phyloP scores from a whole-genome alignment of 2,329 filamentous ascomycete genomes.

The Aspergillus fumigatus region DNA sequence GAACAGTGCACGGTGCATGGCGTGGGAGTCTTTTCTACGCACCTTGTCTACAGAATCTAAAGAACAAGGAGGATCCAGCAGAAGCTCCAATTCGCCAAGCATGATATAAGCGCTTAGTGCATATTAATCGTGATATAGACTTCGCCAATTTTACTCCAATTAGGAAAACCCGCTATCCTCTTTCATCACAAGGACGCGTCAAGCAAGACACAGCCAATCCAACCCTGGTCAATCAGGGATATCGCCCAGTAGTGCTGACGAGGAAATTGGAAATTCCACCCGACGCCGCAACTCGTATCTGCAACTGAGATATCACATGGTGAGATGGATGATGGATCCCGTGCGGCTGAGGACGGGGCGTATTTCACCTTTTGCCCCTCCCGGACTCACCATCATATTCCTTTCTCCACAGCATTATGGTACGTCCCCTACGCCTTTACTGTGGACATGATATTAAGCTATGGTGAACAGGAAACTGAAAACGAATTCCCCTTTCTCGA shows the following conservation, averaged over 20 bases:
- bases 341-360: background rate
- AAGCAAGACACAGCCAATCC: background rate
- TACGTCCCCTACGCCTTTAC: background rate
- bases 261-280: background rate
- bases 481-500: conserved; percentile 29
- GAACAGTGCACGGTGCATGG: conserved; percentile 43
- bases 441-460: conserved; percentile 16
- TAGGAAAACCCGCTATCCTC: background rate
- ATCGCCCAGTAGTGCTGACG: background rate
- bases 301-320: background rate
- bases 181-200: background rate
- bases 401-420: background rate
- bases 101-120: background rate
- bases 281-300: background rate
- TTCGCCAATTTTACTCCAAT: background rate
- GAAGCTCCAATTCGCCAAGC: conserved; percentile 2
- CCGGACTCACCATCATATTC: background rate
- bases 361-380: background rate
- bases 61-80: conserved; percentile 14
- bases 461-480: conserved; percentile 6
- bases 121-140: background rate
- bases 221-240: background rate
- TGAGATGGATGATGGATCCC: background rate
- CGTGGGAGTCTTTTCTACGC: conserved; percentile 47
- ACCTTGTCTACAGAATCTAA: conserved; percentile 43